phyloP scores from a whole-genome alignment of 495 filamentous ascomycete genomes.

The Penicillium ochrochloron region DNA sequence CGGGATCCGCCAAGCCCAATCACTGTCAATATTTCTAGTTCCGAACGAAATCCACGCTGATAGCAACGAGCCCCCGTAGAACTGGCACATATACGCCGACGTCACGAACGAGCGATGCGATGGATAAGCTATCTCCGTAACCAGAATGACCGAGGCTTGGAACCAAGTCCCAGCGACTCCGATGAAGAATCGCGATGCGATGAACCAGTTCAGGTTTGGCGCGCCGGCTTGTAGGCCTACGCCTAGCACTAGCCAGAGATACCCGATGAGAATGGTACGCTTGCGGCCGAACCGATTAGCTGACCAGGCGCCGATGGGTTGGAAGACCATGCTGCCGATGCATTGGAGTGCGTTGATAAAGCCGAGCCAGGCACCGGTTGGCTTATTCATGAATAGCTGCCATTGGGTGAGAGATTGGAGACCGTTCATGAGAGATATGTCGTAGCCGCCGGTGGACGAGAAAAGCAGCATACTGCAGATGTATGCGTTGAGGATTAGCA shows the following conservation, averaged over 20 bases:
- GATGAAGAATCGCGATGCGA: neutral
- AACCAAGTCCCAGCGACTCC: neutral
- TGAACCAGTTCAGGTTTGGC: constrained; percentile 54
- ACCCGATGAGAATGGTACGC: constrained; percentile 57
- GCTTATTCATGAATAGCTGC: constrained; percentile 46
- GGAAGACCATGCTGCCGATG: constrained; percentile 59
- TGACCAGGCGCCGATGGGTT: constrained; percentile 61
- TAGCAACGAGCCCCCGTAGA: constrained; percentile 62
- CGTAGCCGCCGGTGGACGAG: constrained; percentile 31
- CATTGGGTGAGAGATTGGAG: constrained; percentile 42
- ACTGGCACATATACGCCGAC: constrained; percentile 66
- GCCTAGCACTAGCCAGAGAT: constrained; percentile 60
- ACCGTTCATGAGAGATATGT: constrained; percentile 40
- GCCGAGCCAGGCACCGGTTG: constrained; percentile 58
- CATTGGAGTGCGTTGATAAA: constrained; percentile 64
- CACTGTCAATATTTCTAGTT: constrained; percentile 33
- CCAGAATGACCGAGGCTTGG: neutral
- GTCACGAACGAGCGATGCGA: constrained; percentile 39
- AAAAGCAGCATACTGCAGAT: neutral
- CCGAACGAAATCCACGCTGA: constrained; percentile 34
- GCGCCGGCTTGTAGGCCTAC: constrained; percentile 60
- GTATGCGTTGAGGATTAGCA: constrained; percentile 2
- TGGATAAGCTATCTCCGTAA: neutral
- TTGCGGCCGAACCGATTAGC: constrained; percentile 65
- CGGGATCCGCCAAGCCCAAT: constrained; percentile 55